A percentile compares a stretch with the other conserved stretches of the same genome.
These are phyloP conservation scores for Fraxinus platypoda DNA, from an alignment of 305 asterid species.

Conservation along the genomic window DNA sequence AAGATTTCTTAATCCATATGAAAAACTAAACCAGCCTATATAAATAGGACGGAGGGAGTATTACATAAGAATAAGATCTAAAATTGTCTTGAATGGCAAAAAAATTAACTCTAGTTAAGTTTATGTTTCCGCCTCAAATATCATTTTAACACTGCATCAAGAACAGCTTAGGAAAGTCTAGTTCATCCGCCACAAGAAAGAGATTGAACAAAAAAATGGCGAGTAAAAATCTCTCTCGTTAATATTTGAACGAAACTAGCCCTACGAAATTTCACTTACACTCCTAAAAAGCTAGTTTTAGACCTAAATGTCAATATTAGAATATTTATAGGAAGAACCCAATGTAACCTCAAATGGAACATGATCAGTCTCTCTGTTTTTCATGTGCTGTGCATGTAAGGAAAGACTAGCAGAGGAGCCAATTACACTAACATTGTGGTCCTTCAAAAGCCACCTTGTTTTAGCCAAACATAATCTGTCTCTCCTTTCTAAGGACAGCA, in stretches of 20 bases:
- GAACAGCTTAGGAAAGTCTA: not conserved
- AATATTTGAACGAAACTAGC: not conserved
- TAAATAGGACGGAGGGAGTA: not conserved
- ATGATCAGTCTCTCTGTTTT: not conserved
- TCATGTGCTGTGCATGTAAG: not conserved
- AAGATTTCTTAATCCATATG: not conserved
- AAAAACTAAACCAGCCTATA: not conserved
- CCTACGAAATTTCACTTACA: not conserved
- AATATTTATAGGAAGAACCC: not conserved
- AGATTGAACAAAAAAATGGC: not conserved
- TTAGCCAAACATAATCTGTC: not conserved
- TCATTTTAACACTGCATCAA: not conserved
- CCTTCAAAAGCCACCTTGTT: not conserved
- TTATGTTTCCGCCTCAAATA: not conserved
- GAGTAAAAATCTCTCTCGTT: not conserved
- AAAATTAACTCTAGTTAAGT: not conserved
- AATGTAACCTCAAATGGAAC: not conserved
- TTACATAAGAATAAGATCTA: not conserved
- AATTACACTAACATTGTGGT: not conserved
- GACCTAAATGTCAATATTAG: not conserved
- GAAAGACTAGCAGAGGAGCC: not conserved
- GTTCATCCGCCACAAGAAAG: not conserved
- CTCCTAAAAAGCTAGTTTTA: not conserved
- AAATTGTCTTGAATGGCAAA: not conserved
- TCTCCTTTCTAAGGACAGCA: not conserved